Evolutionary conservation across 2,329 filamentous ascomycete genomes (phyloP), one percentile per base, ranked within the genome.

Genomic region (Lecanicillium sp.): DNA sequence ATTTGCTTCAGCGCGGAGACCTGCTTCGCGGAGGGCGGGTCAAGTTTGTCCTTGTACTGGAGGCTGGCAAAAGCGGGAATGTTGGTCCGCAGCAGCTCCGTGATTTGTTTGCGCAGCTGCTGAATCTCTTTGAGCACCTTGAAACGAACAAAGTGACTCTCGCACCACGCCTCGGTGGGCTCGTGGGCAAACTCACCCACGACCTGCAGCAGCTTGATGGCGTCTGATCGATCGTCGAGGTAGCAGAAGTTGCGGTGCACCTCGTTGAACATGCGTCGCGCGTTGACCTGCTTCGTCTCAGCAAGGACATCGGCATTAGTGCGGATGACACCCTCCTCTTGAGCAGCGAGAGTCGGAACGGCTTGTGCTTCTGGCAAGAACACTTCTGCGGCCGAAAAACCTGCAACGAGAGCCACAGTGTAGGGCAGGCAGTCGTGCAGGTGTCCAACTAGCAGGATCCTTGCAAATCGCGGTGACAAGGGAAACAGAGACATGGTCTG

Each of bases 371-470:
- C 86, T 1, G 86, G 83, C 14, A 96, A 74, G 62, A 95, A 95
- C 3, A 97, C 69, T 57, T 97, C 91, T 0, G 87, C 85, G 0
- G 91, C 88, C 1, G 91, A 94, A 4, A 98, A 72, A 1, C 86
- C 88, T 1, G 93, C 87, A 3, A 98, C 90, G 10, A 97, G 71
- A 2, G 90, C 88, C 51, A 97, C 85, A 3, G 90, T 87, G 60
- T 95, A 91, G 0, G 85, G 84, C 42, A 94, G 75, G 53, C 93
- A 90, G 51, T 83, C 81, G 60, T 94, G 85, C 21, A 87, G 76
- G 60, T 94, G 83, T 0, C 90, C 91, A 40, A 95, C 83, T 8
- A 94, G 74, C n/a, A 98, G 71, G 67, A 97, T 97, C 47, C 91
- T 87, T 7, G 90, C 84, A 61, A 94, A 95, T 2, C 93, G 81